These are phyloP conservation scores for Erodium maritimum DNA, from an alignment of 345 rosid genomes.

Conservation along the genomic window DNA sequence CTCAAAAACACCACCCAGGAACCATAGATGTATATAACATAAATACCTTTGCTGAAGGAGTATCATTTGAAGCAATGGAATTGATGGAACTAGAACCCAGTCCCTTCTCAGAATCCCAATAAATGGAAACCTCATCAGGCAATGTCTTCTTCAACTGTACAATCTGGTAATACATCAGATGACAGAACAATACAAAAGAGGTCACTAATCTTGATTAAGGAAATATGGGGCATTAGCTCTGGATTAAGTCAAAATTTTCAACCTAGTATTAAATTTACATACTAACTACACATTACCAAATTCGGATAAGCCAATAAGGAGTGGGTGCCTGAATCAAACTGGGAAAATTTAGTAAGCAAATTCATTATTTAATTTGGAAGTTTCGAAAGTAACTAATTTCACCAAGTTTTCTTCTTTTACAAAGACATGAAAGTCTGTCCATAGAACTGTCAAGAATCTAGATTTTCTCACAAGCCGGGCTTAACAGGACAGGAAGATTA, in stretches of 20 bases:
- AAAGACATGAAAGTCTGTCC: too few relatives aligned
- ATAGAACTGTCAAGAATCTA: not conserved
- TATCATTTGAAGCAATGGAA: slow-evolving; percentile 19
- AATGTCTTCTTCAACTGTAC: slow-evolving; percentile 26
- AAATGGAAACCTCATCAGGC: slow-evolving; percentile 18
- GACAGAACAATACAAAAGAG: too few relatives aligned
- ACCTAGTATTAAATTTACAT: too few relatives aligned
- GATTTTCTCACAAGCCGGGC: not conserved
- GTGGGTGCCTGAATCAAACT: too few relatives aligned
- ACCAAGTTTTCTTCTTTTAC: not conserved
- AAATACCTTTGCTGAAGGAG: slow-evolving; percentile 27
- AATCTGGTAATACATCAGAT: slow-evolving; percentile 8
- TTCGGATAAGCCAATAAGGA: too few relatives aligned
- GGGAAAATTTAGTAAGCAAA: too few relatives aligned
- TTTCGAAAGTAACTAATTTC: too few relatives aligned
- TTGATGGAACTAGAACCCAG: slow-evolving; percentile 14
- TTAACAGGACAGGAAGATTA: not conserved
- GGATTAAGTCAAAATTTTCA: too few relatives aligned
- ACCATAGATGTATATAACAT: not conserved
- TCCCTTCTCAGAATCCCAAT: slow-evolving; percentile 17
- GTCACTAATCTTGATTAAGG: too few relatives aligned
- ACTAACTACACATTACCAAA: too few relatives aligned
- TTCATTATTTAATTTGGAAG: too few relatives aligned
- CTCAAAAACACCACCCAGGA: not conserved
- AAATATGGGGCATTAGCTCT: too few relatives aligned